A percentile compares a stretch with the other conserved stretches of the same genome.
Evolutionary conservation across 1,284 basidiomycete genomes (phyloP).

Genomic region (Ganoderma lucidum): DNA sequence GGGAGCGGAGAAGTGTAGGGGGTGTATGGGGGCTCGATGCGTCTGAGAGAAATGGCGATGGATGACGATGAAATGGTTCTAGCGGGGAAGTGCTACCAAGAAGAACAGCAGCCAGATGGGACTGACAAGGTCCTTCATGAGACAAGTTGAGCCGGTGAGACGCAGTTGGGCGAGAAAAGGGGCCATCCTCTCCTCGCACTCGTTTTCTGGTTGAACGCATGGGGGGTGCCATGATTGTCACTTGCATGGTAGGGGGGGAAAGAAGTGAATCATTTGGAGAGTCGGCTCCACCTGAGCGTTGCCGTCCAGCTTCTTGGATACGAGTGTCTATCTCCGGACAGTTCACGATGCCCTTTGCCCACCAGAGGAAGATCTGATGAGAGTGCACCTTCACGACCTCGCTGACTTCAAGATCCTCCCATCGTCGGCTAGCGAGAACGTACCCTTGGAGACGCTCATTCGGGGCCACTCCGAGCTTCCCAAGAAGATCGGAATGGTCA

Average conservation of each 20-base stretch:
- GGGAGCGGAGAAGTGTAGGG: too few species aligned
- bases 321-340: not conserved
- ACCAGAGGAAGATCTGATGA: not conserved
- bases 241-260: not conserved
- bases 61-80: not conserved
- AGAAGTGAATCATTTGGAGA: not conserved
- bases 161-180: not conserved
- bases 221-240: not conserved
- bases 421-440: not conserved
- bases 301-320: not conserved
- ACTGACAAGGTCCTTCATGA: not conserved
- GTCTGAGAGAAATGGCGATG: too few species aligned
- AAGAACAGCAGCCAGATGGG: not conserved
- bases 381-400: not conserved
- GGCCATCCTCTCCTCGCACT: not conserved
- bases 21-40: too few species aligned
- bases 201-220: not conserved
- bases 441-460: not conserved
- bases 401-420: not conserved
- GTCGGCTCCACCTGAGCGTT: not conserved
- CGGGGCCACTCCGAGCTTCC: not conserved
- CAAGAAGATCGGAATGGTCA: not conserved
- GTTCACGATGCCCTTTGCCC: not conserved
- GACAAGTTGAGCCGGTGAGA: not conserved
- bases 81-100: not conserved